Base-by-base conservation (phyloP, 2,329 filamentous ascomycete genomes). In the Rugonectria rugulosa region DNA sequence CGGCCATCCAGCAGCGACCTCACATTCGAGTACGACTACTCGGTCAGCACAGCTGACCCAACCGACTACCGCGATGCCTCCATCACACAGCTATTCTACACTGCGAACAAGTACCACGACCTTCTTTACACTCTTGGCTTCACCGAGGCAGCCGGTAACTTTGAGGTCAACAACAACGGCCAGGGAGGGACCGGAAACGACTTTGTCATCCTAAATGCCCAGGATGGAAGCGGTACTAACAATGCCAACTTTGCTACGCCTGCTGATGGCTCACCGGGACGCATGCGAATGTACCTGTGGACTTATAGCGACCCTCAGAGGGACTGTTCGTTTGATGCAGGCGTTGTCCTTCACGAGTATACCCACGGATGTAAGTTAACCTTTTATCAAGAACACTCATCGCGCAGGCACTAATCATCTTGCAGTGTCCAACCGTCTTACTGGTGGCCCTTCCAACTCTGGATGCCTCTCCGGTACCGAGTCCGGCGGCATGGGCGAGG, bases 261-360 rank as follows among this genome's bases (percentile, higher is more conserved):
- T 0, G 73, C 76, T 0, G 83, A 86, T 57, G 82, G 82, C 8
- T 67, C 73, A 36, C 69, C 72, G 2, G 79, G 78, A 12, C 77
- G 81, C 24, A 86, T 87, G 84, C 69, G 80, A 19, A 86, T 86
- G 83, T 85, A 80, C 65, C 69, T 86, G 42, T 87, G 81, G 81
- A 79, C 74, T 8, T 60, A 63, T 9, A 75, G 79, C 6, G 78
- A 69, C 0, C 81, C 81, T 0, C 66, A 74, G 50, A 76, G 83
- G 6, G 84, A 87, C 68, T 79, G 78, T 54, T 71, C 77, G n/a
- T 86, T 87, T 59, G 84, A 87, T 42, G 79, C 81, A 6, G 81
- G 82, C 53, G 81, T 87, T 15, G 76, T 88, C 19, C 80, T 87
- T 57, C 85, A 87, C 73, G 82, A 85, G 66, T 84, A 80, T 65